These are phyloP conservation scores for Botrytis medusae DNA, from an alignment of 2,329 filamentous ascomycete species.

Conservation along the genomic window DNA sequence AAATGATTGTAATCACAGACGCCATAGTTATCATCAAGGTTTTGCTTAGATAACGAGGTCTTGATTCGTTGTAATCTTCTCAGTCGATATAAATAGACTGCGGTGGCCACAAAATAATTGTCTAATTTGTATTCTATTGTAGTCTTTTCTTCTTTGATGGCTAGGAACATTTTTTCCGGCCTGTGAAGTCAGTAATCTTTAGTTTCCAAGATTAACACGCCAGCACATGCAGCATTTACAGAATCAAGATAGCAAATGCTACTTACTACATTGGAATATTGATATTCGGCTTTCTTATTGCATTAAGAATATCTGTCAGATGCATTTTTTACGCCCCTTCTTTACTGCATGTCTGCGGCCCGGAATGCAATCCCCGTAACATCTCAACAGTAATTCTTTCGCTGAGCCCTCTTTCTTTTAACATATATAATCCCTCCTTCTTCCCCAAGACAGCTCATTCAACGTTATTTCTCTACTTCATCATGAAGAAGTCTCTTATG, in stretches of 20 bases:
- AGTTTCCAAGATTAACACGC: not conserved
- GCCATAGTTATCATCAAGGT: not conserved
- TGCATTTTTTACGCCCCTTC: not conserved
- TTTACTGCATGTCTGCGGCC: constrained; percentile 5
- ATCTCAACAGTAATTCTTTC: not conserved
- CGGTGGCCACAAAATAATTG: not conserved
- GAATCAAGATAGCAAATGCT: not conserved
- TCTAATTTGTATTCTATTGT: not conserved
- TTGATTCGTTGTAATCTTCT: no score
- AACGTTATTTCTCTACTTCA: not conserved
- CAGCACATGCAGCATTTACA: not conserved
- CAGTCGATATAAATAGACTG: no score
- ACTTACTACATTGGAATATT: not conserved
- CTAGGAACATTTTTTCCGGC: not conserved
- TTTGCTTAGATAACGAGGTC: not conserved
- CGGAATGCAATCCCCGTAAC: not conserved
- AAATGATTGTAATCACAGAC: not conserved
- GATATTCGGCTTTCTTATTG: not conserved
- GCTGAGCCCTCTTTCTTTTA: not conserved
- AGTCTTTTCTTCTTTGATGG: not conserved
- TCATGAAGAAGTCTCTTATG: constrained; percentile 27
- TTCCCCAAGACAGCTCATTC: no score
- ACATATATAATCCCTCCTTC: not conserved
- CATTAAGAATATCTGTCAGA: not conserved
- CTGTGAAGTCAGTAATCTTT: not conserved